Percentiles rank a stretch among this genome's conserved stretches.
Evolutionary conservation across 345 rosid genomes (phyloP).

Genomic region (Brassica juncea): DNA sequence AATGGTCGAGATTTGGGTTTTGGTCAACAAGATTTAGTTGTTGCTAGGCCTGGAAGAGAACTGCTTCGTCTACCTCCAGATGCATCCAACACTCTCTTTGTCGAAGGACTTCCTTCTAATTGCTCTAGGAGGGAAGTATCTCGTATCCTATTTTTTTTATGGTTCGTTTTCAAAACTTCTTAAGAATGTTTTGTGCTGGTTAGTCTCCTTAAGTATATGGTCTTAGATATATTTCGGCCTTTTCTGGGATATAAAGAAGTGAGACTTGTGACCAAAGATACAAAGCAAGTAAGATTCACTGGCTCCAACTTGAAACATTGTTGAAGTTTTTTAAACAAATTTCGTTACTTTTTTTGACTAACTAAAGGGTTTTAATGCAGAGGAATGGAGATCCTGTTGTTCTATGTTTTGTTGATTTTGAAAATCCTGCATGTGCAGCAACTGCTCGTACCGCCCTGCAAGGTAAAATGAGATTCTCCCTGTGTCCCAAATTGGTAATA

Average conservation of each 20-base stretch:
- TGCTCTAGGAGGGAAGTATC: constrained; percentile 80
- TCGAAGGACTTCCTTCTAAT: constrained; percentile 83
- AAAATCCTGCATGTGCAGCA: constrained; percentile 81
- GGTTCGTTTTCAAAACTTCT: neutral
- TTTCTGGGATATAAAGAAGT: constrained; percentile 84
- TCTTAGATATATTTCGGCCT: constrained; percentile 80
- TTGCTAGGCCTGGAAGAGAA: constrained; percentile 49
- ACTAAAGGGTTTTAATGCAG: constrained; percentile 49
- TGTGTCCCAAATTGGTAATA: neutral
- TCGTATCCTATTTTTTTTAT: constrained; percentile 63
- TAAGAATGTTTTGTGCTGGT: constrained; percentile 20
- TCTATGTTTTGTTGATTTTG: constrained; percentile 90
- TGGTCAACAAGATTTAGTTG: constrained; percentile 43
- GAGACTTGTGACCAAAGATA: constrained; percentile 76
- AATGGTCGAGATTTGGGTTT: constrained; percentile 54
- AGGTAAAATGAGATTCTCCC: constrained; percentile 47
- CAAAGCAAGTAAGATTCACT: constrained; percentile 58
- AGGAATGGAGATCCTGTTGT: constrained; percentile 81
- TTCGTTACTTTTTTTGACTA: neutral
- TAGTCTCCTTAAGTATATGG: constrained; percentile 40
- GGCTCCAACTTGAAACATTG: neutral
- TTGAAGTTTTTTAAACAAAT: neutral
- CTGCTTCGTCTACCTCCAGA: constrained; percentile 60
- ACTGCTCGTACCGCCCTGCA: constrained; percentile 90
- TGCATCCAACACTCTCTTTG: constrained; percentile 78